A percentile compares a stretch with the other conserved stretches of the same genome.
These are phyloP conservation scores for Zalaria obscura DNA, from an alignment of 2,329 filamentous ascomycete genomes.

Conservation along the genomic window DNA sequence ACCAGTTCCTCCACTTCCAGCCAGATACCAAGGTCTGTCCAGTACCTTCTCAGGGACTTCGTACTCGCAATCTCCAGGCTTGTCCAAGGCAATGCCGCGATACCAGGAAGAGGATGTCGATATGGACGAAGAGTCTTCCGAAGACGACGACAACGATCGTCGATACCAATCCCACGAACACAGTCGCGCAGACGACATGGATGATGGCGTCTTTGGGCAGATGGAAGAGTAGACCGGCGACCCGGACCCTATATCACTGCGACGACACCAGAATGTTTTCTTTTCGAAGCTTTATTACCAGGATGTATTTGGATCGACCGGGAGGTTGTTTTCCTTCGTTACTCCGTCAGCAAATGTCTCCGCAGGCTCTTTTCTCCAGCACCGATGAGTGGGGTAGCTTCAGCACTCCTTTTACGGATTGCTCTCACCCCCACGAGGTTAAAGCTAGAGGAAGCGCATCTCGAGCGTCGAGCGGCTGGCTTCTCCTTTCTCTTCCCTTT, in stretches of 20 bases:
- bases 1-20: slow-evolving; percentile 75
- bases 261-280: background rate
- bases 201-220: slow-evolving; percentile 86
- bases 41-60: background rate
- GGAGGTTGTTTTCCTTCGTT: background rate
- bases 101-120: slow-evolving; percentile 24
- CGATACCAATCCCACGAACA: slow-evolving; percentile 26
- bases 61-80: slow-evolving; percentile 11
- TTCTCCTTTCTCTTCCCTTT: slow-evolving; percentile 4
- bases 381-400: slow-evolving; percentile 23
- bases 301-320: background rate
- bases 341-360: slow-evolving; percentile 3
- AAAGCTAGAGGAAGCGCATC: slow-evolving; percentile 7
- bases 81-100: slow-evolving; percentile 8
- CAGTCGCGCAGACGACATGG: slow-evolving; percentile 69
- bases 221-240: slow-evolving; percentile 64
- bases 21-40: slow-evolving; percentile 50
- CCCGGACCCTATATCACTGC: background rate
- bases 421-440: slow-evolving; percentile 8
- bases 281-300: background rate
- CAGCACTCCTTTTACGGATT: background rate
- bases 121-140: slow-evolving; percentile 27
- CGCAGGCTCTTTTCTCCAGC: slow-evolving; percentile 20
- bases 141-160: slow-evolving; percentile 38
- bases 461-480: slow-evolving; percentile 8